Evolutionary conservation across 2,329 filamentous ascomycete species (phyloP).

Genomic region (Aspergillus niger): DNA sequence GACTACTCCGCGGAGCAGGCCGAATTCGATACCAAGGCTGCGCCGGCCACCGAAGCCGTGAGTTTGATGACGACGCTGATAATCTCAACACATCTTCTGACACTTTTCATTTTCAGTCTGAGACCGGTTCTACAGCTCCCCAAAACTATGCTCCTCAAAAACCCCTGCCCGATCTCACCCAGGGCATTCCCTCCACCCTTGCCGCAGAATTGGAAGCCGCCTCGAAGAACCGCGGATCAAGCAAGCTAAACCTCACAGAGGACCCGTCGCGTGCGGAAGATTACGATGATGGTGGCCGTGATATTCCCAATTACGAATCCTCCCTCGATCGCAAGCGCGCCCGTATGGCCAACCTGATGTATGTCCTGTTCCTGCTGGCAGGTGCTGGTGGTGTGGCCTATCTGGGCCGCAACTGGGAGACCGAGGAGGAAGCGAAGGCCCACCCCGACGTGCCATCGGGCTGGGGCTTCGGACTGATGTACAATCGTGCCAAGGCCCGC

Average conservation of each 20-base stretch:
- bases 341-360: constrained; percentile 73
- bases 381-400: constrained; percentile 66
- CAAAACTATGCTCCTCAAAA: constrained; percentile 51
- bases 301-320: constrained; percentile 81
- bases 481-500: constrained; percentile 75
- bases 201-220: constrained; percentile 68
- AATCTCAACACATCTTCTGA: constrained; percentile 9
- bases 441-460: constrained; percentile 76
- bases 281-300: constrained; percentile 53
- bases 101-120: constrained; percentile 31
- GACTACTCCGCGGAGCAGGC: constrained; percentile 40
- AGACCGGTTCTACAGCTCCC: constrained; percentile 38
- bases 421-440: constrained; percentile 67
- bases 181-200: constrained; percentile 89
- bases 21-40: constrained; percentile 40
- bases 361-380: constrained; percentile 61
- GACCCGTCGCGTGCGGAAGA: constrained; percentile 50
- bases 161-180: constrained; percentile 85
- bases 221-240: constrained; percentile 38
- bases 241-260: constrained; percentile 56
- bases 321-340: constrained; percentile 83
- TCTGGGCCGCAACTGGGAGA: constrained; percentile 84
- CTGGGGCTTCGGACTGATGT: constrained; percentile 75
- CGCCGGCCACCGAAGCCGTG: constrained; percentile 37
- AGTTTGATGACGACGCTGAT: constrained; percentile 19